These are phyloP conservation scores for Pleurotus eryngii DNA, from an alignment of 768 basidiomycete species.

Conservation along the genomic window DNA sequence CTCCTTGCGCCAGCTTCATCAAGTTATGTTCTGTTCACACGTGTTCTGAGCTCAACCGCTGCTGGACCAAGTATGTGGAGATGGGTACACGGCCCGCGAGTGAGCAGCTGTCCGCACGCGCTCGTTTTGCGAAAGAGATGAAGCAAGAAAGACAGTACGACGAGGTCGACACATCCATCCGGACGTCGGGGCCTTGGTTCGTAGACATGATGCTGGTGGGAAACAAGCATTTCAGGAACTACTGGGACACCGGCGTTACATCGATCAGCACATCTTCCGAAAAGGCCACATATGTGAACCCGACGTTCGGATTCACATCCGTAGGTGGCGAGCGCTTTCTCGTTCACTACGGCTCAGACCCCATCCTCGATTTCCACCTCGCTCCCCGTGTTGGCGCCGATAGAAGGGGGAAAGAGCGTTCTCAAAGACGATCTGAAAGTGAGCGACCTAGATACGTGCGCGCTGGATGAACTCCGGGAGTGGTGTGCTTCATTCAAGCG, in stretches of 20 bases:
- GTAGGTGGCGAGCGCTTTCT: slow-evolving; percentile 32
- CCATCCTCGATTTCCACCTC: slow-evolving; percentile 39
- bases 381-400: slow-evolving; percentile 24
- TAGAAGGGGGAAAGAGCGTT: slow-evolving; percentile 8
- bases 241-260: slow-evolving; percentile 42
- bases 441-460: slow-evolving; percentile 23
- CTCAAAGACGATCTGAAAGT: slow-evolving; percentile 9
- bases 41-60: slow-evolving; percentile 32
- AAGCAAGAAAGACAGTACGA: slow-evolving; percentile 8
- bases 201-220: slow-evolving; percentile 11
- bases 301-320: slow-evolving; percentile 40
- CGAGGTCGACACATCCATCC: slow-evolving; percentile 8
- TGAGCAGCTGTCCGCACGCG: slow-evolving; percentile 15
- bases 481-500: slow-evolving; percentile 29
- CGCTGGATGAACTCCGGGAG: slow-evolving; percentile 29
- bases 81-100: slow-evolving; percentile 21
- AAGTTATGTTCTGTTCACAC: slow-evolving; percentile 36
- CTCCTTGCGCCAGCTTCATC: slow-evolving; percentile 34
- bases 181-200: slow-evolving; percentile 37
- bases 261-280: slow-evolving; percentile 11
- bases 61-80: slow-evolving; percentile 36
- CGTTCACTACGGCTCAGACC: slow-evolving; percentile 44
- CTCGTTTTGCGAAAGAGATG: slow-evolving; percentile 20
- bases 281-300: slow-evolving; percentile 34
- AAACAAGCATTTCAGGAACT: slow-evolving; percentile 23